These are phyloP conservation scores for Conticribra weissflogii DNA, from an alignment of 108 stramenopile genomes.

Conservation along the genomic window DNA sequence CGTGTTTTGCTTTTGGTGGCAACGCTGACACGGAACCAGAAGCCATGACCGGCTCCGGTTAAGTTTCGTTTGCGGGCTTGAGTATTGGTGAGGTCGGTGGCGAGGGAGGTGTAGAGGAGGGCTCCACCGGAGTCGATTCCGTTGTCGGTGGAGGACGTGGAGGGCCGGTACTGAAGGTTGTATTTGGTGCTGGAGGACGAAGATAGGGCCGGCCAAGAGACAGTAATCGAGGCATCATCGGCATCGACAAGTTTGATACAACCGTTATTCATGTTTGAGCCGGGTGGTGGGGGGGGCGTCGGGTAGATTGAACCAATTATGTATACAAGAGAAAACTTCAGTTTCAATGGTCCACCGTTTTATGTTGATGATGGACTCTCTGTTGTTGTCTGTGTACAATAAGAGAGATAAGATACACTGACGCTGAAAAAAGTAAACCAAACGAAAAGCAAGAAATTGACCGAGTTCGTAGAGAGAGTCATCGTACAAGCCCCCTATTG, in stretches of 20 bases:
- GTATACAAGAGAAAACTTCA: too few species aligned
- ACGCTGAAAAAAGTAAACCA: too few species aligned
- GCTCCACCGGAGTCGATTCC: slow-evolving; percentile 50
- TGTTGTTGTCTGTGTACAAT: too few species aligned
- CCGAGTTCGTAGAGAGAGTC: too few species aligned
- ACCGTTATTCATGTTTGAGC: slow-evolving; percentile 29
- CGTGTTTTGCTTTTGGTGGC: slow-evolving; percentile 34
- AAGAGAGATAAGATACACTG: too few species aligned
- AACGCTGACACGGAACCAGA: slow-evolving; percentile 69
- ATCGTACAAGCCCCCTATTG: too few species aligned
- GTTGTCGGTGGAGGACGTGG: slow-evolving; percentile 43
- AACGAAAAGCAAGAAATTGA: too few species aligned
- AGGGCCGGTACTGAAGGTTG: slow-evolving; percentile 61
- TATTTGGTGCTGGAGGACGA: slow-evolving; percentile 46
- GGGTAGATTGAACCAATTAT: too few species aligned
- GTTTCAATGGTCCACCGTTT: too few species aligned
- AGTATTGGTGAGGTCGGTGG: slow-evolving; percentile 55
- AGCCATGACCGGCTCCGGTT: slow-evolving; percentile 49
- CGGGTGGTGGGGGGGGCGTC: too few species aligned
- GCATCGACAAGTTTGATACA: slow-evolving; percentile 66
- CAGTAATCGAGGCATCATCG: slow-evolving; percentile 64
- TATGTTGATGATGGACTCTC: too few species aligned
- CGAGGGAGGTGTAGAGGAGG: slow-evolving; percentile 56
- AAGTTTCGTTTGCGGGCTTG: slow-evolving; percentile 75
- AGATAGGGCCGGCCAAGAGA: slow-evolving; percentile 65